Conservation (phyloP, 768 basidiomycete genomes). For the Xerocomellus amylosporus region DNA sequence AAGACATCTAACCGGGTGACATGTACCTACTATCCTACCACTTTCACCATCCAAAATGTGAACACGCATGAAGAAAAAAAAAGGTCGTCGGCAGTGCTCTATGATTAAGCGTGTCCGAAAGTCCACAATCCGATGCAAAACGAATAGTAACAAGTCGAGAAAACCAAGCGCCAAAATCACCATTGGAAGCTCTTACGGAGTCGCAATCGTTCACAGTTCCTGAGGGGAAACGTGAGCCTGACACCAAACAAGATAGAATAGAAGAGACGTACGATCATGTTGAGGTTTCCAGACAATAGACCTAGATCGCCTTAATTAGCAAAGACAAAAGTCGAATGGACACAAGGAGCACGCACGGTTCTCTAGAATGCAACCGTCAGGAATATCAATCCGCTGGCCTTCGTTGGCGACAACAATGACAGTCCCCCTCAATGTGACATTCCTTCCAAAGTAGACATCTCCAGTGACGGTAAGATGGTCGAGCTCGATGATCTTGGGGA, state of each 20-base stretch:
- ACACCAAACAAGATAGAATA: background rate
- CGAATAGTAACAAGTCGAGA: background rate
- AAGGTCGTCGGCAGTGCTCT: slow-evolving; percentile 12
- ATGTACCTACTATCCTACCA: slow-evolving; percentile 3
- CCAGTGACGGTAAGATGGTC: slow-evolving; percentile 75
- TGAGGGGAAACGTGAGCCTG: slow-evolving; percentile 9
- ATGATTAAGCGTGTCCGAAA: slow-evolving; percentile 6
- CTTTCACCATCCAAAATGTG: slow-evolving; percentile 1
- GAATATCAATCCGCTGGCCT: slow-evolving; percentile 70
- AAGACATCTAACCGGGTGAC: background rate
- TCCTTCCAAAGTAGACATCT: slow-evolving; percentile 65
- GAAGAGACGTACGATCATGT: slow-evolving; percentile 55
- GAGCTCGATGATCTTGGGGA: slow-evolving; percentile 68
- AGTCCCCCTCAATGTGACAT: slow-evolving; percentile 61
- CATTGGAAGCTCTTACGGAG: background rate
- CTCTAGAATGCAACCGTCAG: slow-evolving; percentile 70
- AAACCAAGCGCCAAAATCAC: slow-evolving; percentile 6
- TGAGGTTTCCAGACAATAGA: slow-evolving; percentile 71
- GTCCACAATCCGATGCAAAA: slow-evolving; percentile 23
- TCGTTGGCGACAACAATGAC: slow-evolving; percentile 78
- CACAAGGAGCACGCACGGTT: slow-evolving; percentile 44
- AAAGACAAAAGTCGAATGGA: slow-evolving; percentile 1
- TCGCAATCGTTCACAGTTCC: slow-evolving; percentile 30
- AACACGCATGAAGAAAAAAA: background rate
- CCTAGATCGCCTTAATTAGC: slow-evolving; percentile 34